Conservation (phyloP, 2,329 filamentous ascomycete genomes). For the Ceratocystiopsis brevicomis region DNA sequence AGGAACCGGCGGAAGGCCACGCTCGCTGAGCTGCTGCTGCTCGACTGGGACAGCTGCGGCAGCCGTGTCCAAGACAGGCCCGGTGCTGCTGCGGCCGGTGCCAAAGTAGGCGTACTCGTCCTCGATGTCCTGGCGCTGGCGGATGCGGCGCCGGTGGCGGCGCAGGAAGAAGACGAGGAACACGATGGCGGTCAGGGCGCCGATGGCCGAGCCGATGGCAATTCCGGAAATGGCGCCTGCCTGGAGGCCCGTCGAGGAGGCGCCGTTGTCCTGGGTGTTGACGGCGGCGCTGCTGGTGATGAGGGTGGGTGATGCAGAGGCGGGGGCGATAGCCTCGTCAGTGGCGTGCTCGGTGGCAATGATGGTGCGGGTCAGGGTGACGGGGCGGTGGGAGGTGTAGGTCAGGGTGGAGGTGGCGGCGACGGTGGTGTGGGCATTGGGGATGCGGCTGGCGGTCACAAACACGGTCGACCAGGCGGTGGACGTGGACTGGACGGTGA, state of each 20-base stretch:
- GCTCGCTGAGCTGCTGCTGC: background rate
- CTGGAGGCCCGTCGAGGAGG: constrained; percentile 3
- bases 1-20: constrained; percentile 7
- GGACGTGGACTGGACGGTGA: constrained; percentile 2
- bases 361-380: constrained; percentile 8
- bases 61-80: too few relatives aligned
- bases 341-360: constrained; percentile 1
- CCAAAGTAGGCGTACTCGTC: constrained; percentile 21
- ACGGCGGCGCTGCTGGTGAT: background rate
- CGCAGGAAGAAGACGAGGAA: constrained; percentile 1
- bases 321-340: background rate
- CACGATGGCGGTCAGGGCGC: constrained; percentile 1
- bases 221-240: constrained; percentile 9
- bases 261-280: too few relatives aligned
- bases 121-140: background rate
- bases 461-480: constrained; percentile 1
- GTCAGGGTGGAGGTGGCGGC: constrained; percentile 8
- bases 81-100: constrained; percentile 11
- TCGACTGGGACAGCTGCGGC: background rate
- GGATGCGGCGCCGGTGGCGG: constrained; percentile 1
- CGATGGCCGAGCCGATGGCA: constrained; percentile 6
- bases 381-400: constrained; percentile 4
- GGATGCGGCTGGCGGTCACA: constrained; percentile 7
- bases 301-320: constrained; percentile 1
- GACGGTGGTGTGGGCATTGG: constrained; percentile 9